Base-by-base conservation (phyloP, 495 filamentous ascomycete genomes). In the Pyrenula massariospora region DNA sequence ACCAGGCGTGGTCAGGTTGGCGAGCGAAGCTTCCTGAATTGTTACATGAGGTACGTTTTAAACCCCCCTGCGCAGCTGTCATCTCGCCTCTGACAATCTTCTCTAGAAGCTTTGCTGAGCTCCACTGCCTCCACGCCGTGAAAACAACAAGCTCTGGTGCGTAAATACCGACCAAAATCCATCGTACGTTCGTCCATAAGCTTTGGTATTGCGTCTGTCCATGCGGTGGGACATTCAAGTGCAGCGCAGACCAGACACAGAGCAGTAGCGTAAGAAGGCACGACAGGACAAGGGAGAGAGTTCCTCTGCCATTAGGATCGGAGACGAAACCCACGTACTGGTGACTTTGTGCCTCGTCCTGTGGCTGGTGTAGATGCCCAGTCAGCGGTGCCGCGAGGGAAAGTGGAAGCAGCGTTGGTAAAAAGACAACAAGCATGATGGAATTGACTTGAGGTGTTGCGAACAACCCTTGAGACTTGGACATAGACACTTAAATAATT, bases 261-360 rank as follows among this genome's bases (percentile, higher is more conserved):
- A 62, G 50, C 20, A 36, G 25, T n/a, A 59, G 31, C 0, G 61
- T 63, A 3, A 62, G 21, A 12, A 63, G 10, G 23, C 60, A 63
- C 19, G 24, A 54, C 1, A 52, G 54, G 1, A 62, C 22, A 3
- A 63, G 31, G 21, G 23, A 49, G 21, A 22, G 56, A 2, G 61
- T 62, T 11, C 60, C 61, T 20, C 61, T 31, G 12, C 20, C 25
- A 22, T 62, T 59, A 2, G 61, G 60, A 15, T 62, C 60, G n/a
- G n/a, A n/a, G n/a, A n/a, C n/a, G n/a, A n/a, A n/a, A n/a, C n/a
- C n/a, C n/a, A n/a, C n/a, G n/a, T n/a, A n/a, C n/a, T n/a, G n/a
- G n/a, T n/a, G n/a, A n/a, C n/a, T n/a, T n/a, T n/a, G n/a, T n/a
- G n/a, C n/a, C n/a, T n/a, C n/a, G n/a, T n/a, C n/a, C n/a, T n/a